Evolutionary conservation across 1,139 yeast species (phyloP).

Genomic region (Pichia sp.): DNA sequence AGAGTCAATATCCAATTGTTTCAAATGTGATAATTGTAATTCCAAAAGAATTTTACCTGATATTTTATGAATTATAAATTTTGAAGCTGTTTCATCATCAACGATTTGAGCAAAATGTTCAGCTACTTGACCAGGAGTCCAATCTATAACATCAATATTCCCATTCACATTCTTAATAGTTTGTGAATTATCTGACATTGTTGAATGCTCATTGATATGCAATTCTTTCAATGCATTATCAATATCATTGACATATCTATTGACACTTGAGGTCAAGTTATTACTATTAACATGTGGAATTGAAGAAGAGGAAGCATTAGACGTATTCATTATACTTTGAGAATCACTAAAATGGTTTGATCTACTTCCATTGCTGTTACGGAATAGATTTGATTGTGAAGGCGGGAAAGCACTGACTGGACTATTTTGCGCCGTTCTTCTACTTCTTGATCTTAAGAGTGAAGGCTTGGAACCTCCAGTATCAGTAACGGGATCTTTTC

Average conservation of each 20-base stretch:
- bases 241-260: slow-evolving; percentile 65
- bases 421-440: slow-evolving; percentile 36
- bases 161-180: slow-evolving; percentile 30
- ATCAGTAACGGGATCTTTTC: slow-evolving; percentile 6
- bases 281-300: background rate
- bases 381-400: background rate
- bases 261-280: slow-evolving; percentile 6
- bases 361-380: slow-evolving; percentile 10
- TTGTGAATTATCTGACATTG: slow-evolving; percentile 29
- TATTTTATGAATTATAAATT: slow-evolving; percentile 81
- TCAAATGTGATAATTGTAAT: slow-evolving; percentile 75
- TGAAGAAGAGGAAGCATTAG: background rate
- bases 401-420: slow-evolving; percentile 17
- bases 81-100: slow-evolving; percentile 62
- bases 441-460: slow-evolving; percentile 51
- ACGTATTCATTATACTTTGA: slow-evolving; percentile 3
- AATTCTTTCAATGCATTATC: slow-evolving; percentile 79
- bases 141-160: slow-evolving; percentile 23
- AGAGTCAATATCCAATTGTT: slow-evolving; percentile 84
- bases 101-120: slow-evolving; percentile 65
- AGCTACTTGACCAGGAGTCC: slow-evolving; percentile 86
- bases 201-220: slow-evolving; percentile 15
- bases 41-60: slow-evolving; percentile 81
- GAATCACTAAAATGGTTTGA: slow-evolving; percentile 10
- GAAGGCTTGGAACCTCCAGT: slow-evolving; percentile 16